Evolutionary conservation across 306 rosid species (phyloP).

Genomic region (Pueraria montana): DNA sequence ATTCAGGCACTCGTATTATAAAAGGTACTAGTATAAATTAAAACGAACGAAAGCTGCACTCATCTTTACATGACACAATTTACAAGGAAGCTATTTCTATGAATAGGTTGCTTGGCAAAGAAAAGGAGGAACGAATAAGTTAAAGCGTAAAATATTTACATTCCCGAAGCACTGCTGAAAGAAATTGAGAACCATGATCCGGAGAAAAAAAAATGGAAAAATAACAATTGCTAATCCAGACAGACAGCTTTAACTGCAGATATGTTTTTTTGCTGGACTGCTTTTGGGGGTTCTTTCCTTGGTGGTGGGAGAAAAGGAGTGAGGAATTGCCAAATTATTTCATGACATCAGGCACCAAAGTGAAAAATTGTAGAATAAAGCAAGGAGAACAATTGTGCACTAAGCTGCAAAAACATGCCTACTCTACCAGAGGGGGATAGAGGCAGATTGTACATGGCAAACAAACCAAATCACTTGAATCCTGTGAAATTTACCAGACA

Average conservation of each 20-base stretch:
- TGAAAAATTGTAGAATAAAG: slow-evolving; percentile 13
- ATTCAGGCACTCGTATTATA: not conserved
- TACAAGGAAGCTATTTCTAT: slow-evolving; percentile 33
- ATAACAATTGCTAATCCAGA: slow-evolving; percentile 23
- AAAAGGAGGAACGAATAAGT: slow-evolving; percentile 4
- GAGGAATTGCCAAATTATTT: slow-evolving; percentile 34
- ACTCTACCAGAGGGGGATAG: slow-evolving; percentile 28
- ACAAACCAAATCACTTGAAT: slow-evolving; percentile 34
- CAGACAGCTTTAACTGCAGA: slow-evolving; percentile 44
- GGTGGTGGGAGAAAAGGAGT: not conserved
- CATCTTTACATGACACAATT: slow-evolving; percentile 23
- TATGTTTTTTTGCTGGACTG: not conserved
- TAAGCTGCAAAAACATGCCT: slow-evolving; percentile 47
- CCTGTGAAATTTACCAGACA: slow-evolving; percentile 33
- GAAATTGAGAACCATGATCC: slow-evolving; percentile 26
- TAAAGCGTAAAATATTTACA: slow-evolving; percentile 50
- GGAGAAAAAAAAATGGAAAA: not conserved
- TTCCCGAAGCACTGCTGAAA: slow-evolving; percentile 35
- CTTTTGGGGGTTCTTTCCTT: not conserved
- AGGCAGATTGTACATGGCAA: not conserved
- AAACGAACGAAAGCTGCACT: slow-evolving; percentile 4
- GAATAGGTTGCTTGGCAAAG: slow-evolving; percentile 1
- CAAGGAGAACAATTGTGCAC: slow-evolving; percentile 24
- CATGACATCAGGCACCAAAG: slow-evolving; percentile 39
- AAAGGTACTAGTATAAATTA: not conserved